These are phyloP conservation scores for Nigrospora osmanthi DNA, from an alignment of 2,329 filamentous ascomycete species.

Conservation along the genomic window DNA sequence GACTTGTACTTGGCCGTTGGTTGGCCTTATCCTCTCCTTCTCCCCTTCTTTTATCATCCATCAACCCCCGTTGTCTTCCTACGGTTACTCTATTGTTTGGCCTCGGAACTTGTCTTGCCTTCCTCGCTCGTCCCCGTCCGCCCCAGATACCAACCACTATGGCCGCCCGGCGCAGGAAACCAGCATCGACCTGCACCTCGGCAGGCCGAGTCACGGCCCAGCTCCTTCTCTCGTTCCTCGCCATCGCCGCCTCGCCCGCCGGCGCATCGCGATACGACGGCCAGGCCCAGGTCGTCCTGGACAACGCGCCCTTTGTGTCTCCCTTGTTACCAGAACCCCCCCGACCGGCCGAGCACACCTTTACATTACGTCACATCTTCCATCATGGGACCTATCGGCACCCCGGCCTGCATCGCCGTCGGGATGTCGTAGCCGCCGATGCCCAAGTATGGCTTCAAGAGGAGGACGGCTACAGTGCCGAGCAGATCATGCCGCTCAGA, in stretches of 20 bases:
- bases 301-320: constrained; percentile 31
- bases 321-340: constrained; percentile 35
- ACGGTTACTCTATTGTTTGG: background rate
- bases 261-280: constrained; percentile 22
- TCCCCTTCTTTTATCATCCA: background rate
- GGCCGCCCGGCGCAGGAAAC: constrained; percentile 16
- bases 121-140: background rate
- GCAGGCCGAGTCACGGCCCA: constrained; percentile 55
- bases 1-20: background rate
- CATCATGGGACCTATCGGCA: constrained; percentile 81
- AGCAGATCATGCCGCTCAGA: constrained; percentile 43
- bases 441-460: constrained; percentile 55
- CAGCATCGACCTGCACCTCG: constrained; percentile 38
- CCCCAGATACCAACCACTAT: constrained; percentile 12
- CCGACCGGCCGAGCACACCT: constrained; percentile 45
- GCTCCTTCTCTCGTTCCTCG: constrained; percentile 60
- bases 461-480: constrained; percentile 47
- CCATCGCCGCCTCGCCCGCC: constrained; percentile 39
- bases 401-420: constrained; percentile 67
- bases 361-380: constrained; percentile 77
- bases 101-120: background rate
- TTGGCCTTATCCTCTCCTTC: no score
- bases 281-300: constrained; percentile 33
- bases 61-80: background rate
- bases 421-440: constrained; percentile 57